A percentile compares a stretch with the other conserved stretches of the same genome.
phyloP scores from a whole-genome alignment of 345 rosid genomes.

The Eucalyptus marginata region DNA sequence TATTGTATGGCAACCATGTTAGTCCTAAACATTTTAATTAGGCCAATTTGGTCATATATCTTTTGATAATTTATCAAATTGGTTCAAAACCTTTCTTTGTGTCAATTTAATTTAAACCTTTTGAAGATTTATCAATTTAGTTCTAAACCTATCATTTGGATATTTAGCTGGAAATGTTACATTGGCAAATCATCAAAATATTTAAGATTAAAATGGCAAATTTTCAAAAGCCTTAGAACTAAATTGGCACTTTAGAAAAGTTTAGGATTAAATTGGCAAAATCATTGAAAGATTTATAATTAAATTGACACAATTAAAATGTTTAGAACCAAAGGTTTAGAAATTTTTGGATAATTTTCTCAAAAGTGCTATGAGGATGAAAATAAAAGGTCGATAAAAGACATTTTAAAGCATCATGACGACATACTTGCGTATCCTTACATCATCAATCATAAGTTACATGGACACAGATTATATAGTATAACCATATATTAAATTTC shows the following conservation, averaged over 20 bases:
- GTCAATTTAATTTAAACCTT: not conserved
- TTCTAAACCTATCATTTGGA: not conserved
- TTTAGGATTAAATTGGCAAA: no score
- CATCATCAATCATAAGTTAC: not conserved
- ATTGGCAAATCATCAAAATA: not conserved
- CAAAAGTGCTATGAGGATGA: accelerated
- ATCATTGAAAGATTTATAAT: no score
- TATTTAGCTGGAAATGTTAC: not conserved
- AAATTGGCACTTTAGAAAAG: no score
- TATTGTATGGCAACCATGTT: not conserved
- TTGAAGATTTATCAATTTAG: not conserved
- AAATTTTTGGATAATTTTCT: not conserved
- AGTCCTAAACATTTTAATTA: not conserved
- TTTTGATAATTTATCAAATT: not conserved
- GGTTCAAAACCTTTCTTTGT: no score
- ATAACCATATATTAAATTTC: not conserved
- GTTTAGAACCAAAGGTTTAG: accelerated
- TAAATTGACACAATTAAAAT: no score
- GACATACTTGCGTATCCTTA: not conserved
- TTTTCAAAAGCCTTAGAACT: not conserved
- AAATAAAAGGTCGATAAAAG: not conserved
- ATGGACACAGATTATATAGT: not conserved
- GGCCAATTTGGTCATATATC: no score
- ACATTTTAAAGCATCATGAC: not conserved
- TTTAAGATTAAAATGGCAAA: no score